Percentiles rank a stretch among this genome's conserved stretches.
These are phyloP conservation scores for Cladosporium sp. DNA, from an alignment of 2,329 filamentous ascomycete species.

Conservation along the genomic window DNA sequence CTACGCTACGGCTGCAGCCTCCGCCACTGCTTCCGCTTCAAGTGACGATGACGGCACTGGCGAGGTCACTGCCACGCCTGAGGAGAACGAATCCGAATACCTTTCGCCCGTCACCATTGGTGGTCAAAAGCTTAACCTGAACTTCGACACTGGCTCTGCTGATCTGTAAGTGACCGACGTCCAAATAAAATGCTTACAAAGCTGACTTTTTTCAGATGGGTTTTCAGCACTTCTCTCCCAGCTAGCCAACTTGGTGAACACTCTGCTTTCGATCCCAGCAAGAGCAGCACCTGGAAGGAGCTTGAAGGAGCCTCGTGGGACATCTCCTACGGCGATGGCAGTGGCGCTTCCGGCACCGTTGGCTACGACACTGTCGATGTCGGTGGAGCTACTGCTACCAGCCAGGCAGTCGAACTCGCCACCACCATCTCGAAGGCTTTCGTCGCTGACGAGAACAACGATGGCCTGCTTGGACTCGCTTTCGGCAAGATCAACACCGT, in stretches of 20 bases:
- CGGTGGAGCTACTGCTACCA: conserved; percentile 62
- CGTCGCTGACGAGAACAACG: conserved; percentile 59
- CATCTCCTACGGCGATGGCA: conserved; percentile 70
- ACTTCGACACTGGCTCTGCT: conserved; percentile 76
- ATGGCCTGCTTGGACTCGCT: conserved; percentile 70
- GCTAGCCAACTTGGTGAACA: conserved; percentile 52
- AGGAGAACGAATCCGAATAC: conserved; percentile 68
- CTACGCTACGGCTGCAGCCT: conserved; percentile 19
- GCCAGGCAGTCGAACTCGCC: conserved; percentile 70
- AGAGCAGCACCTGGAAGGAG: conserved; percentile 54
- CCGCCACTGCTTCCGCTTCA: conserved; percentile 24
- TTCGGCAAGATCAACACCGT: conserved; percentile 68
- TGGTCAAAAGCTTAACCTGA: conserved; percentile 67
- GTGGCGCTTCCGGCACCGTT: conserved; percentile 64
- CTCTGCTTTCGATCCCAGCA: conserved; percentile 55
- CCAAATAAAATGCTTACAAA: neutral
- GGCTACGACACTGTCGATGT: conserved; percentile 69
- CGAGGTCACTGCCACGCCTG: conserved; percentile 64
- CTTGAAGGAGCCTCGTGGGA: conserved; percentile 58
- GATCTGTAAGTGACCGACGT: conserved; percentile 57
- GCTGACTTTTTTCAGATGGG: conserved; percentile 55
- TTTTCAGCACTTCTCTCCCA: conserved; percentile 65
- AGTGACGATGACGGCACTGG: conserved; percentile 25
- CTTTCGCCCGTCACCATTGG: conserved; percentile 70
- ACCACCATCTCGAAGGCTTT: conserved; percentile 61